These are phyloP conservation scores for Nannizzia gypsea DNA, from an alignment of 2,329 filamentous ascomycete genomes.

Conservation along the genomic window DNA sequence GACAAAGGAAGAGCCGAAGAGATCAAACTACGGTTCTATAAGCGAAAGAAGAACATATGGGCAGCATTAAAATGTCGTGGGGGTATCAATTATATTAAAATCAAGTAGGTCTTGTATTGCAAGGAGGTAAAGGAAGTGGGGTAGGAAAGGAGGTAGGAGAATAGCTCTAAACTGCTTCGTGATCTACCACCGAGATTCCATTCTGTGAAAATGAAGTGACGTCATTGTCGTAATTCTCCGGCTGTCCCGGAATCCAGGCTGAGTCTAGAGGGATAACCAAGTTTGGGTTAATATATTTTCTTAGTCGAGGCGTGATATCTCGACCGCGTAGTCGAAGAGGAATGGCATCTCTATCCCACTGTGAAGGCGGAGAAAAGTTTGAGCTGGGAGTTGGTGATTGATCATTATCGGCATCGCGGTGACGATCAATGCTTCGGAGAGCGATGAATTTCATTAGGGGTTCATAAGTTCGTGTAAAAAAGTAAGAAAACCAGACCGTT, in stretches of 20 bases:
- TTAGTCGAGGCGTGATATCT: constrained; percentile 30
- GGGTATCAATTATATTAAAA: background rate
- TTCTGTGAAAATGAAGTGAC: background rate
- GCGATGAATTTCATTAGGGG: constrained; percentile 89
- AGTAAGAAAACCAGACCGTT: constrained; percentile 82
- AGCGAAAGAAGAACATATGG: background rate
- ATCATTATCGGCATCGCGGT: constrained; percentile 28
- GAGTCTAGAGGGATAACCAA: constrained; percentile 34
- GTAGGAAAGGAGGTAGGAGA: background rate
- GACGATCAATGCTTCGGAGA: constrained; percentile 64
- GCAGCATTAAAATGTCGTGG: background rate
- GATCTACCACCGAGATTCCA: background rate
- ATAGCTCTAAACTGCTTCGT: background rate
- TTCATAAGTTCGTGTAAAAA: constrained; percentile 68
- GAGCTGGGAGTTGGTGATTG: constrained; percentile 27
- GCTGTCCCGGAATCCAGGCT: constrained; percentile 32
- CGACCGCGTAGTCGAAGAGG: constrained; percentile 31
- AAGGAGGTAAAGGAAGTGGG: background rate
- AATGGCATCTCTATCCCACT: constrained; percentile 34
- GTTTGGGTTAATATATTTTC: constrained; percentile 38
- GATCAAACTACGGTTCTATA: background rate
- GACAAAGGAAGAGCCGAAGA: background rate
- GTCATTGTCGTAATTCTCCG: background rate
- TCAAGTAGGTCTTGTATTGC: background rate
- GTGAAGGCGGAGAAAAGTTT: constrained; percentile 30